These are phyloP conservation scores for Copromyces sp. DNA, from an alignment of 495 filamentous ascomycete species.

Conservation along the genomic window DNA sequence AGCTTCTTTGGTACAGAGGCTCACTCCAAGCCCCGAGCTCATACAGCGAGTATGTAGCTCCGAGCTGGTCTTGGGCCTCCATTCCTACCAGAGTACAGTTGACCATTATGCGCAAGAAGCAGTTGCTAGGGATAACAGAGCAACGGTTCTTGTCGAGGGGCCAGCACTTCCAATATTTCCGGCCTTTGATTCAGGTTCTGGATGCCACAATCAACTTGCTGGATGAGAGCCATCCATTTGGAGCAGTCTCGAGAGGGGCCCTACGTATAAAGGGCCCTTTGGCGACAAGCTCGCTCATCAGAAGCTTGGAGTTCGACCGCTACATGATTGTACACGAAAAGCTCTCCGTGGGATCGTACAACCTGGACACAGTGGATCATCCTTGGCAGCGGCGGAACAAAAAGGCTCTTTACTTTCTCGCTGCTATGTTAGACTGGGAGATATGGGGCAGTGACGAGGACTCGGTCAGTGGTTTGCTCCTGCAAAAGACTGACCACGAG, in stretches of 20 bases:
- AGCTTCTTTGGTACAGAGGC: not conserved
- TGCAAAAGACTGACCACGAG: not conserved
- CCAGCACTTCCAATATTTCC: no score
- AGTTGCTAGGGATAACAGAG: not conserved
- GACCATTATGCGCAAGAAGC: not conserved
- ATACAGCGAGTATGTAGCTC: not conserved
- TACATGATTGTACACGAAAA: no score
- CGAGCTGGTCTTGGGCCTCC: not conserved
- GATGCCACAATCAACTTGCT: not conserved
- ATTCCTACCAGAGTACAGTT: not conserved
- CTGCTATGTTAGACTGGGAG: not conserved
- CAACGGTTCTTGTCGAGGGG: no score
- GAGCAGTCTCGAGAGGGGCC: not conserved
- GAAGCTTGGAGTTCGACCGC: not conserved
- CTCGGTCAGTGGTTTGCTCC: not conserved
- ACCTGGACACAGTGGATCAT: rapidly evolving
- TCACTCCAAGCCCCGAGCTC: no score
- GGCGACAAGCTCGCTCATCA: not conserved
- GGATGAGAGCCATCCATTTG: not conserved
- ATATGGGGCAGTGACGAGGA: rapidly evolving
- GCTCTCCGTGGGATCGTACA: not conserved
- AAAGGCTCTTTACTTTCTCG: not conserved
- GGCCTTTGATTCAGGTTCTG: not conserved
- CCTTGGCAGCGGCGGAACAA: not conserved
- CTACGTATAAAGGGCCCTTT: not conserved